Percentiles rank a stretch among this genome's conserved stretches.
phyloP scores from a whole-genome alignment of 2,329 filamentous ascomycete species.

The Microcyclospora pomicola region DNA sequence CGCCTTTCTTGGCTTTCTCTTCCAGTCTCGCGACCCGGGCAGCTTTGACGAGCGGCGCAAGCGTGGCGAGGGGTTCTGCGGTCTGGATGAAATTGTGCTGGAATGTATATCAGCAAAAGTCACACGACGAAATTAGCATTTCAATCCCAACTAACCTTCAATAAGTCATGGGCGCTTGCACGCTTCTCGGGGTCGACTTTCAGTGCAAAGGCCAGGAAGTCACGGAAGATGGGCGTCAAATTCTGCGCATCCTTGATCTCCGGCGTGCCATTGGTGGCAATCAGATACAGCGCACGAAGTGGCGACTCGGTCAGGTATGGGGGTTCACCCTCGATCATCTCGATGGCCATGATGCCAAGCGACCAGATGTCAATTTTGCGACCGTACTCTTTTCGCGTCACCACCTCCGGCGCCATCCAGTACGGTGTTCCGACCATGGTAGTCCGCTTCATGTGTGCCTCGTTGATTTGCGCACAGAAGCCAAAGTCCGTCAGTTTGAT shows the following conservation, averaged over 20 bases:
- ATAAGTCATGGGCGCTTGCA: conserved; percentile 82
- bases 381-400: conserved; percentile 93
- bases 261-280: conserved; percentile 92
- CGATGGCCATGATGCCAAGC: conserved; percentile 96
- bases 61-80: conserved; percentile 45
- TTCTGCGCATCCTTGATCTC: conserved; percentile 85
- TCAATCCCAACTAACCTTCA: conserved; percentile 54
- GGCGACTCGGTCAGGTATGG: conserved; percentile 94
- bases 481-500: conserved; percentile 99
- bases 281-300: conserved; percentile 81
- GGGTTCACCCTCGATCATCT: conserved; percentile 98
- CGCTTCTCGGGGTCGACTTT: conserved; percentile 97
- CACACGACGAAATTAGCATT: not conserved
- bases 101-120: conserved; percentile 3
- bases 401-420: conserved; percentile 99
- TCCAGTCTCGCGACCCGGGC: conserved; percentile 74
- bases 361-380: conserved; percentile 99
- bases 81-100: conserved; percentile 38
- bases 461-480: conserved; percentile 97
- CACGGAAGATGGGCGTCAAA: conserved; percentile 66
- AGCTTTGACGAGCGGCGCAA: conserved; percentile 75
- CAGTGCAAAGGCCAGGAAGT: conserved; percentile 84
- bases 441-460: conserved; percentile 89
- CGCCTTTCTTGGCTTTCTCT: conserved; percentile 45
- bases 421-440: conserved; percentile 99